Evolutionary conservation across 805 yeast genomes (phyloP), one percentile per base, ranked within the genome.

Genomic region (Lachancea thermotolerans): DNA sequence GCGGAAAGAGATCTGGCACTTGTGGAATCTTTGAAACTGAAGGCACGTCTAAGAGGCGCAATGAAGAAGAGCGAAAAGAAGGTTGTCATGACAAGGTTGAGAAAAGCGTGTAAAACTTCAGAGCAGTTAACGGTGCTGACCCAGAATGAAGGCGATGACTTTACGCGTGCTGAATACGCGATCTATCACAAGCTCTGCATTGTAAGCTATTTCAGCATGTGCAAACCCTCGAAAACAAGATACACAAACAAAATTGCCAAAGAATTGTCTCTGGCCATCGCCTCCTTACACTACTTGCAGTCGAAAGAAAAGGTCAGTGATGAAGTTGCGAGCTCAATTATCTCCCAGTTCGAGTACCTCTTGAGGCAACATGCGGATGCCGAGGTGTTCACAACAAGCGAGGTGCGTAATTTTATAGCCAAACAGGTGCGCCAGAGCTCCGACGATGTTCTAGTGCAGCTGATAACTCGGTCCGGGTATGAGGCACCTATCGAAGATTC

Each of bases 1-100:
- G 80, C 84, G 1, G 98, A 93, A 64, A 75, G 96, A 58, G 85
- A 87, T 53, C 68, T 59, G 28, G 57, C 63, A 4, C 40, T 58
- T 15, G 61, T 52, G 12, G 67, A 64, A 46, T 45, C 47, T 16
- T 52, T 61, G 33, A 63, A 61, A 42, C 31, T 59, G 38, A 56
- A 58, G 42, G 56, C 59, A n/a, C 56, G 61, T 31, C 55, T 52
- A 36, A 59, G 67, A 44, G 43, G 43, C 12, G 53, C 56, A 29
- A 51, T 56, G 30, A 62, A 70, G 48, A 53, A 48, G 8, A 50
- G 55, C 40, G 67, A 64, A 59, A 60, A 62, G 50, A 74, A 74
- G 44, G 75, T 81, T 48, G 66, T 84, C 54, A 58, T 72, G 10
- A 75, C 89, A 25, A 85, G 85, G 62, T 74, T 84, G 49, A 86